A percentile compares a stretch with the other conserved stretches of the same genome.
Evolutionary conservation across 805 yeast genomes (phyloP).

Genomic region (Debaryomyces maramus): DNA sequence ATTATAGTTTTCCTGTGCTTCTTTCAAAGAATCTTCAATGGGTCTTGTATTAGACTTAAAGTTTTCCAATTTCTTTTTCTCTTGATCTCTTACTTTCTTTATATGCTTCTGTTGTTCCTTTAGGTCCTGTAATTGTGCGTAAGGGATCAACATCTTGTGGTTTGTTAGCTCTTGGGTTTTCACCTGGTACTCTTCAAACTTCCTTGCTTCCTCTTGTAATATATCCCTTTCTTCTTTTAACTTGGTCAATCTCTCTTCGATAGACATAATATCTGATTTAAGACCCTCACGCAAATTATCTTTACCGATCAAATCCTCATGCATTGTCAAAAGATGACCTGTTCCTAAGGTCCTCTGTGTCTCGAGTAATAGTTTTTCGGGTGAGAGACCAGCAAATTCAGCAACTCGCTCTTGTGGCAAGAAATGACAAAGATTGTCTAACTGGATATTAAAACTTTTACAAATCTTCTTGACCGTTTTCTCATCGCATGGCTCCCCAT

Average conservation of each 20-base stretch:
- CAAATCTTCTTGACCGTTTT: constrained; percentile 46
- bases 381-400: constrained; percentile 79
- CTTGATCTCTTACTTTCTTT: constrained; percentile 35
- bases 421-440: constrained; percentile 91
- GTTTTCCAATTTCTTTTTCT: constrained; percentile 29
- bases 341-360: constrained; percentile 79
- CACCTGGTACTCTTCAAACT: constrained; percentile 46
- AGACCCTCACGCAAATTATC: constrained; percentile 42
- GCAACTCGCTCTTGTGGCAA: constrained; percentile 95
- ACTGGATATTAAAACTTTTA: constrained; percentile 65
- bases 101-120: constrained; percentile 31
- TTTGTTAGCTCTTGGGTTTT: constrained; percentile 39
- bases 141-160: constrained; percentile 43
- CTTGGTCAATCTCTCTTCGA: constrained; percentile 28
- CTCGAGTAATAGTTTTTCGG: constrained; percentile 70
- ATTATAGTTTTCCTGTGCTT: constrained; percentile 2
- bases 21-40: constrained; percentile 13
- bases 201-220: constrained; percentile 46
- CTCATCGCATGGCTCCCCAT: constrained; percentile 44
- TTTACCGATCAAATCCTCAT: constrained; percentile 53
- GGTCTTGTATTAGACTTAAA: constrained; percentile 27
- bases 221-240: constrained; percentile 38
- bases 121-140: constrained; percentile 40
- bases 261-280: constrained; percentile 24
- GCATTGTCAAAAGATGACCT: constrained; percentile 55